These are phyloP conservation scores for Aureobasidium sp. DNA, from an alignment of 2,329 filamentous ascomycete genomes.

Conservation along the genomic window DNA sequence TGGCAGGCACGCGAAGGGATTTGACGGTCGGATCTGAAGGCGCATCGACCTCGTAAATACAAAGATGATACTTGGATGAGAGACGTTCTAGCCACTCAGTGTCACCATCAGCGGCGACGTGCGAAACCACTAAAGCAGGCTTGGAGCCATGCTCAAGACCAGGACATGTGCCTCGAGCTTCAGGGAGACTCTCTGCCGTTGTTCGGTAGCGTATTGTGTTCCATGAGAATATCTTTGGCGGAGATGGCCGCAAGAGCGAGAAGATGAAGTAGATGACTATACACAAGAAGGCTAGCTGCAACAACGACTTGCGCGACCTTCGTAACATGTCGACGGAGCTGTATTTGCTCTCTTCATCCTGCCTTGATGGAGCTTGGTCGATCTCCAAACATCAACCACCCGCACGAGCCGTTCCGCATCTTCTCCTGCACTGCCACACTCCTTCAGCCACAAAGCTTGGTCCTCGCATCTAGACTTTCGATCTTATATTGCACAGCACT, in stretches of 20 bases:
- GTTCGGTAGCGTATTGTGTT: slow-evolving; percentile 37
- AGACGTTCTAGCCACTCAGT: slow-evolving; percentile 37
- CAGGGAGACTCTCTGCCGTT: slow-evolving; percentile 26
- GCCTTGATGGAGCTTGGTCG: not conserved
- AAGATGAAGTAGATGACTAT: slow-evolving; percentile 31
- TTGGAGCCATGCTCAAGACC: slow-evolving; percentile 33
- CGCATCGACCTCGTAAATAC: slow-evolving; percentile 40
- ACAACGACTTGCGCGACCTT: slow-evolving; percentile 29
- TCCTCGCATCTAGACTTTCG: not conserved
- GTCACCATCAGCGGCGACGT: slow-evolving; percentile 35
- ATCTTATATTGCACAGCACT: not conserved
- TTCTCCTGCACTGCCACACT: not conserved
- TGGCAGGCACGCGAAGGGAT: slow-evolving; percentile 36
- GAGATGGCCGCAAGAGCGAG: slow-evolving; percentile 30
- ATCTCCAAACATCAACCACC: not conserved
- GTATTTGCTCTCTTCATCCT: not conserved
- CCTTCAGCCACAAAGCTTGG: slow-evolving; percentile 3
- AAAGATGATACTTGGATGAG: slow-evolving; percentile 36
- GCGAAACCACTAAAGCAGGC: slow-evolving; percentile 40
- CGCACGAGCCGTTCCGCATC: slow-evolving; percentile 8
- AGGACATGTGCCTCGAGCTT: slow-evolving; percentile 37
- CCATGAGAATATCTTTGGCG: slow-evolving; percentile 36
- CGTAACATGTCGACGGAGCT: slow-evolving; percentile 30
- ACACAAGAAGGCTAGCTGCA: slow-evolving; percentile 32
- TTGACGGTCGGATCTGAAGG: slow-evolving; percentile 25